Conservation (phyloP, 257 asterid genomes). For the Nicotiana benthamiana region DNA sequence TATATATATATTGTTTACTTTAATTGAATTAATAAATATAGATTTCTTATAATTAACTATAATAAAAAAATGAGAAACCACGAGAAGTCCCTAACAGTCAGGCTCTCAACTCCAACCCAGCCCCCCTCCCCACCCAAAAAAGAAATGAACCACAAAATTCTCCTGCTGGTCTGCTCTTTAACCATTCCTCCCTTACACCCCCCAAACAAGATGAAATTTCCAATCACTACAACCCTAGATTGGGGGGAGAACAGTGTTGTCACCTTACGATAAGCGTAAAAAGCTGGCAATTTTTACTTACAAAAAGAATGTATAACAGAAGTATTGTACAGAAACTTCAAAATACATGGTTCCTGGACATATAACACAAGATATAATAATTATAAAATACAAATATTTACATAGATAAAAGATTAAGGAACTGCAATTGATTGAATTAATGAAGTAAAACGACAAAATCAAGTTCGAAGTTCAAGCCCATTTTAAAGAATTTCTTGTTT, state of each 20-base stretch:
- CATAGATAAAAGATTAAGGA: neutral
- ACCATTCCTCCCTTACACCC: neutral
- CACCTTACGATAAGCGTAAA: neutral
- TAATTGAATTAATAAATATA: no score
- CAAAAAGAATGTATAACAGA: neutral
- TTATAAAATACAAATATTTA: neutral
- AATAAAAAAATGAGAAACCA: neutral
- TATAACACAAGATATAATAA: neutral
- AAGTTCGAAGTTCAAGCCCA: neutral
- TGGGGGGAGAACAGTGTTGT: neutral
- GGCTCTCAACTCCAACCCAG: neutral
- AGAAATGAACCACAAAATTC: neutral
- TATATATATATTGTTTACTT: no score
- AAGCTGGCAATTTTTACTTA: neutral
- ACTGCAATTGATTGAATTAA: neutral
- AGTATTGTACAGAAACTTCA: neutral
- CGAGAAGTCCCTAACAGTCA: neutral
- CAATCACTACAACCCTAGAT: neutral
- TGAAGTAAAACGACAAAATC: neutral
- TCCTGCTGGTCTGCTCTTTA: neutral
- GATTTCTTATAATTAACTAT: no score
- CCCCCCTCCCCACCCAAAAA: neutral
- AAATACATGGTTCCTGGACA: neutral
- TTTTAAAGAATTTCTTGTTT: neutral
- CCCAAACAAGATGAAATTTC: neutral